These are phyloP conservation scores for Kodamaea sagamina DNA, from an alignment of 805 yeast species.

Conservation along the genomic window DNA sequence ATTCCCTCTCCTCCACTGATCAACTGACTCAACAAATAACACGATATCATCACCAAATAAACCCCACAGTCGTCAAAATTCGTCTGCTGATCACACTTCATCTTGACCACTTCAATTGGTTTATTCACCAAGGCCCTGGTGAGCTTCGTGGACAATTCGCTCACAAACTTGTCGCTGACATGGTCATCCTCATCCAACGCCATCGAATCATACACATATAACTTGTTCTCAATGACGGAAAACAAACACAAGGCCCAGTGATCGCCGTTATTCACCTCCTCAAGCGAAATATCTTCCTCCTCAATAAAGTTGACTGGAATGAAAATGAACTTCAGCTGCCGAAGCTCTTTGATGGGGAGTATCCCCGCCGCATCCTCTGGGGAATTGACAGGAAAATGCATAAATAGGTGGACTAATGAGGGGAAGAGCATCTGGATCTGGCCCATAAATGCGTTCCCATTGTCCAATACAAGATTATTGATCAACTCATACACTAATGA, in stretches of 20 bases:
- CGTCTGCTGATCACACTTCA: constrained; percentile 57
- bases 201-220: constrained; percentile 64
- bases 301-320: constrained; percentile 69
- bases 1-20: constrained; percentile 23
- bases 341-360: constrained; percentile 35
- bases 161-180: constrained; percentile 26
- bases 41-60: constrained; percentile 39
- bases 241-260: constrained; percentile 75
- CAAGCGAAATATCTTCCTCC: constrained; percentile 43
- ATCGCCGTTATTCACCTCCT: constrained; percentile 62
- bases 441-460: constrained; percentile 16
- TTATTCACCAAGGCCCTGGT: constrained; percentile 23
- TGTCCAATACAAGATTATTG: constrained; percentile 23
- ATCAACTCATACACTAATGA: constrained; percentile 60
- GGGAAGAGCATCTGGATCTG: constrained; percentile 50
- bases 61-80: constrained; percentile 72
- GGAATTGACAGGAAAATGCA: constrained; percentile 43
- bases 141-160: constrained; percentile 26
- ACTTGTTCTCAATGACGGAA: constrained; percentile 46
- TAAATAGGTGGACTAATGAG: constrained; percentile 61
- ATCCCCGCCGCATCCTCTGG: constrained; percentile 38
- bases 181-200: constrained; percentile 19
- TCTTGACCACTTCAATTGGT: constrained; percentile 28
- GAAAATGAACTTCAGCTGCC: constrained; percentile 50
- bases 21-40: constrained; percentile 19